Evolutionary conservation across 2,329 filamentous ascomycete species (phyloP).

Genomic region (Colletotrichum sidae): DNA sequence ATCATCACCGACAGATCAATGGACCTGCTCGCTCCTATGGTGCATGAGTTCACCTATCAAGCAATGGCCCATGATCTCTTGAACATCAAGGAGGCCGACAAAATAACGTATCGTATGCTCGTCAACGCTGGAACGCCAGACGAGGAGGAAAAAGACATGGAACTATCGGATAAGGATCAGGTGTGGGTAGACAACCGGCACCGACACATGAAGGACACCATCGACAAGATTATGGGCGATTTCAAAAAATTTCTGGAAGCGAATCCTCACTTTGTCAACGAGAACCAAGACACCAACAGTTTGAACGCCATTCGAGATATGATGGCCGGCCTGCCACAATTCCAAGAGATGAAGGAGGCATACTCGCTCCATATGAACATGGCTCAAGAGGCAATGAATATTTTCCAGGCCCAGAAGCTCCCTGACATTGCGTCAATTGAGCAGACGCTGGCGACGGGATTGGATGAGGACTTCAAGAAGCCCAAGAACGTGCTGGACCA

Average conservation of each 20-base stretch:
- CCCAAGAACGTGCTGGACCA: constrained; percentile 90
- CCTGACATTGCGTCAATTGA: constrained; percentile 89
- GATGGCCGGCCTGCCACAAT: constrained; percentile 93
- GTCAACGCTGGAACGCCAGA: constrained; percentile 79
- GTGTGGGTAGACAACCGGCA: constrained; percentile 97
- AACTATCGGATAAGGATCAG: constrained; percentile 89
- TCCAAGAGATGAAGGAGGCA: constrained; percentile 93
- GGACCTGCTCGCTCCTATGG: constrained; percentile 86
- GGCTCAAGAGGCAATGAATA: constrained; percentile 97
- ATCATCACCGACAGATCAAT: constrained; percentile 92
- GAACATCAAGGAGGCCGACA: constrained; percentile 88
- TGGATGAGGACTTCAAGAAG: constrained; percentile 93
- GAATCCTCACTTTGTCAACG: constrained; percentile 91
- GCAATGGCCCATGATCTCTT: constrained; percentile 97
- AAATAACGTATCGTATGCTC: constrained; percentile 84
- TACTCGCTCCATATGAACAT: constrained; percentile 96
- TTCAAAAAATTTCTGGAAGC: constrained; percentile 92
- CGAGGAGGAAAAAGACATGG: constrained; percentile 88
- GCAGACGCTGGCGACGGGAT: constrained; percentile 89
- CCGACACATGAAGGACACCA: constrained; percentile 97
- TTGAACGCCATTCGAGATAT: constrained; percentile 96
- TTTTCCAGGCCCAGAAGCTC: constrained; percentile 87
- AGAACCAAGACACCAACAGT: constrained; percentile 75
- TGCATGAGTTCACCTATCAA: constrained; percentile 98
- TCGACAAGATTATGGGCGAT: constrained; percentile 91